Evolutionary conservation across 2,329 filamentous ascomycete species (phyloP), one percentile per base, ranked within the genome.

Genomic region (Monilinia polystroma): DNA sequence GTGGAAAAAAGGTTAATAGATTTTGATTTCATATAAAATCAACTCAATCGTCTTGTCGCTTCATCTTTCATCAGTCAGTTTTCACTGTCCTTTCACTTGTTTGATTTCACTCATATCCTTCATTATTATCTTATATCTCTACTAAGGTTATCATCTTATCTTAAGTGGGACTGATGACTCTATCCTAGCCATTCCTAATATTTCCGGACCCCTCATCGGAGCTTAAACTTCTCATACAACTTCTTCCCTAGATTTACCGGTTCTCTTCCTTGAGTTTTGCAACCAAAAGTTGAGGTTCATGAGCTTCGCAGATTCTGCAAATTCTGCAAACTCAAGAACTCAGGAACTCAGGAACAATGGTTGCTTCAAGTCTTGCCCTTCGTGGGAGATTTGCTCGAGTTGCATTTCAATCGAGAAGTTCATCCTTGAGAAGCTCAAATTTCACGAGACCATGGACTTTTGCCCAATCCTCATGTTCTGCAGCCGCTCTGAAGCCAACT

Each of bases 371-470:
- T 59, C 68, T 73, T 59, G 71, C 69, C 47, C 63, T 73, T 23
- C 68, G 74, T 58, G 68, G 67, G 23, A 71, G 70, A 57, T 68
- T 75, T 63, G 69, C 70, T 65, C 67, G 70, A 66, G 32, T 71
- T 64, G 67, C 69, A 54, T 51, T 60, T 35, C 70, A 71, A 55
- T 32, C 70, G 4, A 70, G 69, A 68, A 60, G 45, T 63, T 63
- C 68, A 49, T 60, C 58, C 10, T 49, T 65, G 12, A 63, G 63
- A 68, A 68, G 68, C 10, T 38, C 58, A 54, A 71, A 64, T 43
- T 64, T 69, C 70, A 69, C 68, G 45, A 72, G 71, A 68, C 69
- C 69, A 68, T 70, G 69, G 69, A 66, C 68, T 47, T 71, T 70
- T 66, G 71, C 62, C 7, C 69, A 70, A 67, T 71, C 68, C 59